A percentile compares a stretch with the other conserved stretches of the same genome.
phyloP scores from a whole-genome alignment of 78 protist genomes.

The Dictyostelium intermedium region DNA sequence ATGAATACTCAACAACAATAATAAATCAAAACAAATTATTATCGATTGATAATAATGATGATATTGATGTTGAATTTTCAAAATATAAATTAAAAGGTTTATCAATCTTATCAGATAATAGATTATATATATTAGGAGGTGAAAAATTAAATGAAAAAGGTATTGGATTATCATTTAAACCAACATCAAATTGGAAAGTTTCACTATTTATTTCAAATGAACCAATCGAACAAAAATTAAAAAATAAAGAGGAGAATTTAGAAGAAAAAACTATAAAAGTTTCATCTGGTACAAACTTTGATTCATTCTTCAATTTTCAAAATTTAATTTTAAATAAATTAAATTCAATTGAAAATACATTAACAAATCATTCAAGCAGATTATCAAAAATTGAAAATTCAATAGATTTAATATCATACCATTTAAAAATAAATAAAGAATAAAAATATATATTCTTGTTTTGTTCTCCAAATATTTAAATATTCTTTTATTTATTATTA shows the following conservation, averaged over 20 bases:
- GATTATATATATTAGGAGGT: not conserved
- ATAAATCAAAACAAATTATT: not conserved
- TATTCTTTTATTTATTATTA: no score
- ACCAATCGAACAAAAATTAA: not conserved
- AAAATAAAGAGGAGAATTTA: not conserved
- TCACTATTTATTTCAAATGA: not conserved
- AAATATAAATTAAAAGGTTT: not conserved
- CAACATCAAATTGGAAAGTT: not conserved
- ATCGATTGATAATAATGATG: not conserved
- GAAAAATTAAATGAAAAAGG: not conserved
- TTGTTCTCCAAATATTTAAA: no score
- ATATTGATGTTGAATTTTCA: not conserved
- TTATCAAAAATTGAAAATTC: not conserved
- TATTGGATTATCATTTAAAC: conserved; percentile 1
- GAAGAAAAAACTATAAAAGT: not conserved
- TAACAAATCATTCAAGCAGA: not conserved
- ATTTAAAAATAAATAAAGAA: not conserved
- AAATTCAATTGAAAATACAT: not conserved
- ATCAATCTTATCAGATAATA: not conserved
- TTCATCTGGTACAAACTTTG: not conserved
- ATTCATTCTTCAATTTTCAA: not conserved
- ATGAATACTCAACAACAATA: not conserved
- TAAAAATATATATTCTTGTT: not conserved
- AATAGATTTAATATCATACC: not conserved
- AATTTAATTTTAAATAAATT: not conserved